These are phyloP conservation scores for Podospora tetraspora DNA, from an alignment of 495 filamentous ascomycete species.

Conservation along the genomic window DNA sequence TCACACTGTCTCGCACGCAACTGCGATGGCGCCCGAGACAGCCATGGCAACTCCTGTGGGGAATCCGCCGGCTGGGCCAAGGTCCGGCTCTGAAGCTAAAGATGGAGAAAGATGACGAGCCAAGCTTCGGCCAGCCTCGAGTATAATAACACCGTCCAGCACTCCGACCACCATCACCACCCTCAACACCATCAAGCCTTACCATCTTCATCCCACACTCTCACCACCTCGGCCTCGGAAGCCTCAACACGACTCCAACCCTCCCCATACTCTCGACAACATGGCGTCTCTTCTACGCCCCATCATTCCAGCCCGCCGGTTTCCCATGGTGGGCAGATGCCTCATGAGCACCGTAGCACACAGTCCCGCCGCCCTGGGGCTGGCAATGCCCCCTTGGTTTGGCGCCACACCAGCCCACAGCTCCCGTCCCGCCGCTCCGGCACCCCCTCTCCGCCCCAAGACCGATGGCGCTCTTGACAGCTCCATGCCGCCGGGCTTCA, in stretches of 20 bases:
- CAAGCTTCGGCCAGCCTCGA: neutral
- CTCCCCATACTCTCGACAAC: neutral
- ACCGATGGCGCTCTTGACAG: slow-evolving; percentile 2
- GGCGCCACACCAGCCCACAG: slow-evolving; percentile 14
- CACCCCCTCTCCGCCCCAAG: neutral
- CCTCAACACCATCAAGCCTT: neutral
- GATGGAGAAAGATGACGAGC: neutral
- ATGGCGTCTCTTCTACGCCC: slow-evolving; percentile 11
- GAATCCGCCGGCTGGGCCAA: neutral
- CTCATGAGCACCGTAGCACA: slow-evolving; percentile 18
- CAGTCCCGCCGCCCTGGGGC: neutral
- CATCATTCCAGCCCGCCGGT: slow-evolving; percentile 6
- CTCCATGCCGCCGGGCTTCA: slow-evolving; percentile 36
- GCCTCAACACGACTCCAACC: neutral
- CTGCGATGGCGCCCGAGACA: neutral
- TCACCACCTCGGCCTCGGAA: neutral
- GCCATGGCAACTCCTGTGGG: neutral
- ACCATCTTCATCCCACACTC: neutral
- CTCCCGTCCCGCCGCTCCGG: slow-evolving; percentile 2
- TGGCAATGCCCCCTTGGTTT: slow-evolving; percentile 21
- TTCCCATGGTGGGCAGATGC: slow-evolving; percentile 6
- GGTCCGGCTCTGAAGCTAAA: neutral
- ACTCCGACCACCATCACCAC: neutral
- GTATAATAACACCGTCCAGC: neutral
- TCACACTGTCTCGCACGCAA: neutral